These are phyloP conservation scores for Tillandsia fasciculata DNA, from an alignment of 176 grass and related monocot genomes.

Conservation along the genomic window DNA sequence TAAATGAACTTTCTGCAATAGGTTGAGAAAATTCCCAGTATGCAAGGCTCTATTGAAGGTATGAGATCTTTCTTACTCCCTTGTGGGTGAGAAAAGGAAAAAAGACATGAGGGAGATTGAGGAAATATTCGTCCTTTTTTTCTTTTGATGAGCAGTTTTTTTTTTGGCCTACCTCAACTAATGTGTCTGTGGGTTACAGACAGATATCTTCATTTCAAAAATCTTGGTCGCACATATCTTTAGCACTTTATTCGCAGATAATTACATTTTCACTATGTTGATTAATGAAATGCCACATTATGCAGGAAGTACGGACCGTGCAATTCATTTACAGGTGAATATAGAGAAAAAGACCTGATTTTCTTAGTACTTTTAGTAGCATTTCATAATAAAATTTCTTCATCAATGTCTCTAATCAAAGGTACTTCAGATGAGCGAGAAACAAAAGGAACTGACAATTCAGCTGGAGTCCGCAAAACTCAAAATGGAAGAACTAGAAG, in stretches of 20 bases:
- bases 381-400: constrained; percentile 5
- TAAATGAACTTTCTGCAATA: constrained; percentile 5
- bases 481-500: constrained; percentile 51
- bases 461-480: constrained; percentile 36
- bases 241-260: too few species aligned
- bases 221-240: too few species aligned
- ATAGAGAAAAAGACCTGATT: constrained; percentile 26
- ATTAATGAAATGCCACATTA: not conserved
- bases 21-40: constrained; percentile 26
- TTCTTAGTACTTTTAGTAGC: not conserved
- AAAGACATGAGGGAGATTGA: not conserved
- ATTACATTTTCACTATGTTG: too few species aligned
- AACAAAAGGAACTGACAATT: constrained; percentile 21
- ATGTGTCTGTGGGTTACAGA: too few species aligned
- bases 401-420: constrained; percentile 21
- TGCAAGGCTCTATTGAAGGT: constrained; percentile 34
- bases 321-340: constrained; percentile 5
- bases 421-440: constrained; percentile 30
- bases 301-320: constrained; percentile 29
- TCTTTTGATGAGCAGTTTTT: too few species aligned
- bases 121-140: too few species aligned
- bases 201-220: too few species aligned
- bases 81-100: not conserved
- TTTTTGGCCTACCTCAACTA: too few species aligned
- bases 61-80: constrained; percentile 4